Base-by-base conservation (phyloP, 225 moss, liverwort and hornwort genomes). In the Climacium dendroides region DNA sequence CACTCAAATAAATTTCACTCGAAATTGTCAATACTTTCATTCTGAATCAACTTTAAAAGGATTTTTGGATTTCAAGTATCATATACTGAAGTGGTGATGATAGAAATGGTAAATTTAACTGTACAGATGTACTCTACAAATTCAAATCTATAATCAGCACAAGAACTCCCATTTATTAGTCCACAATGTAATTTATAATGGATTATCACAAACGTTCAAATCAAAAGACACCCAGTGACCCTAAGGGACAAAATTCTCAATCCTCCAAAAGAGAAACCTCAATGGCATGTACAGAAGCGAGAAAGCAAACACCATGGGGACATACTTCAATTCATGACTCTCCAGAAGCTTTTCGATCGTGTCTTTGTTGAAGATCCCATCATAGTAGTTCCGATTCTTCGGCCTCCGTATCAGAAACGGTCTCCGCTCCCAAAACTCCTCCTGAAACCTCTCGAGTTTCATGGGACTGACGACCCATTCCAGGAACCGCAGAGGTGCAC, bases 341-440 rank as follows among this genome's bases (percentile, higher is more conserved):
- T 93, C 93, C 37, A 98, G 80, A 24, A 98, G 93, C 32, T 92
- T 92, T 83, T 97, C 95, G 50, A 98, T 95, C 53, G 95, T 90
- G 30, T 90, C 93, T 82, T 95, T 98, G 79, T 91, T 93, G 82
- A 96, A 96, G 87, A 96, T 95, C 5, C 97, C 97, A 74, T 93
- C 91, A 65, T 94, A 97, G 67, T 96, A 92, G 32, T 91, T 88
- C 25, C 97, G 89, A 55, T 97, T 94, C 76, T 91, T 87, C 5
- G 95, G 91, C 41, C 98, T 94, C 61, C 91, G 91, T 67, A 98
- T 93, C 19, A 98, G 91, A 80, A 98, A 96, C 37, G 98, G 98
- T 50, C 91, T 91, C 82, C 81, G 92, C 93, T 98, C 98, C 96
- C 96, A 97, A 83, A 95, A 98, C 26, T 94, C 93, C 19, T 87